phyloP scores from a whole-genome alignment of 208 protist species.

The Trypanosoma boissoni region DNA sequence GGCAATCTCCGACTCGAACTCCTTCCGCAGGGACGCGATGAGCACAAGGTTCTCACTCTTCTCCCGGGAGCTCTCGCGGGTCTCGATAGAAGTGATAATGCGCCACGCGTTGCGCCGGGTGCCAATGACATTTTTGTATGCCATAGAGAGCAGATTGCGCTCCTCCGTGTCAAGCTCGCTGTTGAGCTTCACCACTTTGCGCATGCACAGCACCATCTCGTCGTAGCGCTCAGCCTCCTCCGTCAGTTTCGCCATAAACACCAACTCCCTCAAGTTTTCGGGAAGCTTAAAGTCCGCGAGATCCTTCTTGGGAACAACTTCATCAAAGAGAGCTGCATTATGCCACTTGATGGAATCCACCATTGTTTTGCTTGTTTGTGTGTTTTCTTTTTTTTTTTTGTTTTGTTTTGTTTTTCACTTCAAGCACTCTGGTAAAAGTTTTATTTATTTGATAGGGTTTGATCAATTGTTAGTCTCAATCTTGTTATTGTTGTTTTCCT shows the following conservation, averaged over 20 bases:
- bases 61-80: constrained; percentile 93
- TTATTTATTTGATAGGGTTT: too few relatives aligned
- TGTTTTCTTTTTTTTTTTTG: background rate
- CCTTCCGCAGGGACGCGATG: constrained; percentile 93
- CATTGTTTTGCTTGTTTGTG: constrained; percentile 27
- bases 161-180: constrained; percentile 98
- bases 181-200: constrained; percentile 94
- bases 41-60: constrained; percentile 85
- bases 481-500: background rate
- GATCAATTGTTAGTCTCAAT: background rate
- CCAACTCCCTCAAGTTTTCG: constrained; percentile 78
- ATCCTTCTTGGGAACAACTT: constrained; percentile 75
- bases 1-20: constrained; percentile 97
- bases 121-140: constrained; percentile 99
- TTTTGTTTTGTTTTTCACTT: background rate
- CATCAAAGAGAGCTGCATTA: constrained; percentile 64
- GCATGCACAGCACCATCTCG: constrained; percentile 99
- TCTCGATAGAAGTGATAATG: constrained; percentile 97
- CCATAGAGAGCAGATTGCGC: constrained; percentile 99
- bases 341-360: constrained; percentile 80
- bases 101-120: constrained; percentile 98
- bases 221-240: constrained; percentile 98
- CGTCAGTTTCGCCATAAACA: constrained; percentile 97
- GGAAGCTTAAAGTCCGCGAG: constrained; percentile 68
- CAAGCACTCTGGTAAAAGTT: too few relatives aligned